Percentiles rank a stretch among this genome's conserved stretches.
These are phyloP conservation scores for Fusarium tuaranense DNA, from an alignment of 2,329 filamentous ascomycete species.

Conservation along the genomic window DNA sequence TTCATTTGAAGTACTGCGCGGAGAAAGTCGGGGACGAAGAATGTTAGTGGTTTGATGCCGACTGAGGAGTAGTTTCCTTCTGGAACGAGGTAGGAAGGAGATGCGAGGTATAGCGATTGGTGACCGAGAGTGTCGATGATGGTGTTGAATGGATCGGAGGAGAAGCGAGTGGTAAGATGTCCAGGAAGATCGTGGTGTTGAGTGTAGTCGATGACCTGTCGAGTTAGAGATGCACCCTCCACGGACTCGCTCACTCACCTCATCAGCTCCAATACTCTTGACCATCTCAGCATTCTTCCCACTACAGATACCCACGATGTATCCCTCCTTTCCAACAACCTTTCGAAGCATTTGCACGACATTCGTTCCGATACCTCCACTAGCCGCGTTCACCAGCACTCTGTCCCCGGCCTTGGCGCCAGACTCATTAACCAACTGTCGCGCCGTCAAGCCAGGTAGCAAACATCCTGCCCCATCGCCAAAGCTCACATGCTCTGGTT, in stretches of 20 bases:
- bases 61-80: constrained; percentile 55
- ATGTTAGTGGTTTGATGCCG: constrained; percentile 52
- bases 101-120: constrained; percentile 58
- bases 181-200: constrained; percentile 51
- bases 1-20: constrained; percentile 50
- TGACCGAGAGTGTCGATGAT: constrained; percentile 64
- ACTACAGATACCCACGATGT: constrained; percentile 62
- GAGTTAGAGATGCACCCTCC: not conserved
- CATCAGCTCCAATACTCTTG: constrained; percentile 59
- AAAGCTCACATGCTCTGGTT: constrained; percentile 46
- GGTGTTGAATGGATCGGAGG: constrained; percentile 51
- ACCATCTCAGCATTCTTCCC: constrained; percentile 59
- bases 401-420: constrained; percentile 52
- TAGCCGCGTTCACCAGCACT: constrained; percentile 63
- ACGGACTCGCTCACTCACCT: constrained; percentile 50
- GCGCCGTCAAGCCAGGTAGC: constrained; percentile 54
- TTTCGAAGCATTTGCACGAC: constrained; percentile 57
- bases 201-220: constrained; percentile 56
- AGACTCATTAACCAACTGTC: constrained; percentile 53
- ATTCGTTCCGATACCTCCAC: constrained; percentile 62
- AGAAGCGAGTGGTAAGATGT: constrained; percentile 49
- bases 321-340: constrained; percentile 54
- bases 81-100: constrained; percentile 53
- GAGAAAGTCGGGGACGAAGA: constrained; percentile 46
- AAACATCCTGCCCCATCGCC: constrained; percentile 53